Conservation (phyloP, 2,329 filamentous ascomycete species). For the Alternaria brassicae region DNA sequence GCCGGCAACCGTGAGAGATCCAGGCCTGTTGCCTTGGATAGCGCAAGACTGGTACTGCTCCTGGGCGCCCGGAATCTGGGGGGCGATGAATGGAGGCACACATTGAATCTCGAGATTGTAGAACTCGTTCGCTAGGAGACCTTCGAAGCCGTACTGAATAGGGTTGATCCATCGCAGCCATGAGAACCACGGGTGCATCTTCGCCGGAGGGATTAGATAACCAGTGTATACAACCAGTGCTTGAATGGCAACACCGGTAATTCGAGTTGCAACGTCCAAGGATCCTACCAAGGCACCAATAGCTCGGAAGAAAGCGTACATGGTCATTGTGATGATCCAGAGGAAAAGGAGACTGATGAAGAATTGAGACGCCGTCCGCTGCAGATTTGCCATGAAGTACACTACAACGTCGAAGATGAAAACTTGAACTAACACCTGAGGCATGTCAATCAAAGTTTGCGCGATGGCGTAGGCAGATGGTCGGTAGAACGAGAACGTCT, state of each 20-base stretch:
- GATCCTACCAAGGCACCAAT: constrained; percentile 47
- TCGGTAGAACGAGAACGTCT: constrained; percentile 72
- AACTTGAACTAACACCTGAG: constrained; percentile 65
- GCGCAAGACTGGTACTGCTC: constrained; percentile 65
- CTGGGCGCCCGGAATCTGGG: constrained; percentile 56
- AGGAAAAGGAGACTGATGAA: constrained; percentile 70
- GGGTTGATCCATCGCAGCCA: constrained; percentile 59
- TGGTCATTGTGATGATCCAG: constrained; percentile 59
- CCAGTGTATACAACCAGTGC: constrained; percentile 51
- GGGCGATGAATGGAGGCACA: constrained; percentile 63
- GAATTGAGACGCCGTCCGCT: constrained; percentile 65
- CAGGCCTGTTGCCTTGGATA: constrained; percentile 63
- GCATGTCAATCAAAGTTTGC: constrained; percentile 65
- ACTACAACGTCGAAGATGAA: constrained; percentile 66
- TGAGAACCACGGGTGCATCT: constrained; percentile 52
- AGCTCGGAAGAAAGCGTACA: constrained; percentile 53
- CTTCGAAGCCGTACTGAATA: constrained; percentile 73
- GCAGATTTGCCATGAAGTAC: constrained; percentile 67
- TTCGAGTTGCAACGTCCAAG: constrained; percentile 48
- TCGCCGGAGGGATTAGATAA: constrained; percentile 49
- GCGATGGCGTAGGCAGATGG: constrained; percentile 66
- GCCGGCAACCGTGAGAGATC: constrained; percentile 61
- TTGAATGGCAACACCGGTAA: constrained; percentile 53
- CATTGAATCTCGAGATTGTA: constrained; percentile 64
- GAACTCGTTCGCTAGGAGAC: constrained; percentile 74